A percentile compares a stretch with the other conserved stretches of the same genome.
Conservation (phyloP, 306 rosid genomes). For the Sicyos edulis region DNA sequence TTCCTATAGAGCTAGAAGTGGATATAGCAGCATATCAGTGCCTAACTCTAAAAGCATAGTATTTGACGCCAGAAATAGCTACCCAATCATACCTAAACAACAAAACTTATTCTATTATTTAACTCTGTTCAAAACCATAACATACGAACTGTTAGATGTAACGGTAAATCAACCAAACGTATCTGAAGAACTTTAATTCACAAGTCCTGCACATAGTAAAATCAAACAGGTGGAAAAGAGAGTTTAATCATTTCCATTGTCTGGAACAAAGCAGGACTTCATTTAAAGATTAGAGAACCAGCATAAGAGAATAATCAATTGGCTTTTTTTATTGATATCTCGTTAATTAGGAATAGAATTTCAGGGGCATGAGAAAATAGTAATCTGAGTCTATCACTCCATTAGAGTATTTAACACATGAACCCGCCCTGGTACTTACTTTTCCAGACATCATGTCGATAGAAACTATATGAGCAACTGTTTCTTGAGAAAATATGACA, state of each 20-base stretch:
- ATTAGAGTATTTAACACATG: no score
- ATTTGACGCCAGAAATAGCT: neutral
- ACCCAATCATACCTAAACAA: neutral
- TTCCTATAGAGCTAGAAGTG: neutral
- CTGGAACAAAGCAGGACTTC: neutral
- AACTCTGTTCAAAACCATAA: neutral
- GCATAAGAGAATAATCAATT: neutral
- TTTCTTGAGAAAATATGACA: slow-evolving; percentile 95
- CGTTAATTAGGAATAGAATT: neutral
- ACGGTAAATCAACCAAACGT: neutral
- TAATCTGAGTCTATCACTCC: neutral
- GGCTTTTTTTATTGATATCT: neutral
- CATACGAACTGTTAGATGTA: neutral
- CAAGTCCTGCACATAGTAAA: neutral
- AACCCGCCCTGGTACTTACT: slow-evolving; percentile 34
- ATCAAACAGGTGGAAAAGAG: neutral
- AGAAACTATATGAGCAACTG: slow-evolving; percentile 96
- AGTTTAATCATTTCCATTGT: neutral
- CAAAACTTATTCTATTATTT: neutral
- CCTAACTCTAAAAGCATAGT: neutral
- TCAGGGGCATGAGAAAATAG: neutral
- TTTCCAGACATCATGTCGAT: slow-evolving; percentile 99
- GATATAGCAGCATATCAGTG: neutral
- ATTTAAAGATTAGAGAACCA: neutral
- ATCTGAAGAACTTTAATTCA: neutral